A percentile compares a stretch with the other conserved stretches of the same genome.
These are phyloP conservation scores for Trichoderma koningiopsis DNA, from an alignment of 2,329 filamentous ascomycete species.

Conservation along the genomic window DNA sequence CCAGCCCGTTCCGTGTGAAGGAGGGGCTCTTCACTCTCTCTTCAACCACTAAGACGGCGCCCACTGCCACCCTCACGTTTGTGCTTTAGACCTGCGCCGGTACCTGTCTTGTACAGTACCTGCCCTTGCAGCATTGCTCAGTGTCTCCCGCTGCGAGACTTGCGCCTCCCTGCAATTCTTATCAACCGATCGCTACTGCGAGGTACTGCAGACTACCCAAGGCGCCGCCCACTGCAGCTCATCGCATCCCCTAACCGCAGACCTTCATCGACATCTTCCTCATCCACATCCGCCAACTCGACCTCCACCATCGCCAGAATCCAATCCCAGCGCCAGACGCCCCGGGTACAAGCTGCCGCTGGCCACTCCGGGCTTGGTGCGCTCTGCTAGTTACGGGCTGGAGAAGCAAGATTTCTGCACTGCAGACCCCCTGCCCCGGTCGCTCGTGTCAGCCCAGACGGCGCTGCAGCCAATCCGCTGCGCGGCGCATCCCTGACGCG, in stretches of 20 bases:
- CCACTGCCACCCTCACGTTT: background rate
- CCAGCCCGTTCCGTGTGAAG: background rate
- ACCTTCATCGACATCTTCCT: background rate
- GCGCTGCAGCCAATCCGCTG: constrained; percentile 26
- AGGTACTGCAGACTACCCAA: background rate
- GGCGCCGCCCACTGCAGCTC: background rate
- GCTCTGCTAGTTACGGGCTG: constrained; percentile 24
- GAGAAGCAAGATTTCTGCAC: constrained; percentile 27
- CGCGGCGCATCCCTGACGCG: constrained; percentile 17
- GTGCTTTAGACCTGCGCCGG: background rate
- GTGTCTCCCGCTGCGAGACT: background rate
- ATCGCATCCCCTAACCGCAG: background rate
- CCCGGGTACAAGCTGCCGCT: background rate
- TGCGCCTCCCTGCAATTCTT: background rate
- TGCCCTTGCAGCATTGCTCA: background rate
- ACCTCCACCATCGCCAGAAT: background rate
- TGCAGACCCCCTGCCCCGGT: constrained; percentile 17
- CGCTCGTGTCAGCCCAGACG: constrained; percentile 28
- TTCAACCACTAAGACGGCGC: background rate
- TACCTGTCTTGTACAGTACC: background rate
- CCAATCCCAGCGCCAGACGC: constrained; percentile 8
- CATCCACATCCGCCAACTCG: background rate
- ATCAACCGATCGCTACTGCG: background rate
- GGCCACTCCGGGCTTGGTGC: constrained; percentile 10
- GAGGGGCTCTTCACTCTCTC: background rate